Percentiles rank a stretch among this genome's conserved stretches.
Evolutionary conservation across 2,329 filamentous ascomycete genomes (phyloP).

Genomic region (Zymoseptoria tritici): DNA sequence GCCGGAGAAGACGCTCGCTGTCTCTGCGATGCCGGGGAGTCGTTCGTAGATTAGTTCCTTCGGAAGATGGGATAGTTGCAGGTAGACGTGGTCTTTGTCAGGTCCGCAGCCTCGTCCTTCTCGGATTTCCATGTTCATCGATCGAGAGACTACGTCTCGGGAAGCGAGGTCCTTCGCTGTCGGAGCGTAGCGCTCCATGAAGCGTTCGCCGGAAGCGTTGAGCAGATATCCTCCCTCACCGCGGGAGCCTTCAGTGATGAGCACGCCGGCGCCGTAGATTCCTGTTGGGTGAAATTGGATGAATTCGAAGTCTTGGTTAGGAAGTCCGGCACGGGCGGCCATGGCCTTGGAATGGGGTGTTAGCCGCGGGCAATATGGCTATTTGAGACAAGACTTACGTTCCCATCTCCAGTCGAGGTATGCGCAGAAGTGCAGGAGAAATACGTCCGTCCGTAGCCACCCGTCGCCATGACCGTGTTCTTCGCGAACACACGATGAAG

Average conservation of each 20-base stretch:
- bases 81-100: slow-evolving; percentile 42
- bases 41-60: slow-evolving; percentile 41
- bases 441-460: slow-evolving; percentile 45
- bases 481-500: slow-evolving; percentile 42
- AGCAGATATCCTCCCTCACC: slow-evolving; percentile 46
- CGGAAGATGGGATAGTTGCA: slow-evolving; percentile 43
- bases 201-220: slow-evolving; percentile 43
- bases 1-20: slow-evolving; percentile 43
- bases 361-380: too few relatives aligned
- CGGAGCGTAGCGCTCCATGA: slow-evolving; percentile 47
- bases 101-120: slow-evolving; percentile 40
- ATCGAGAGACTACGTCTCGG: slow-evolving; percentile 41
- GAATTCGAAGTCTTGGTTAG: slow-evolving; percentile 46
- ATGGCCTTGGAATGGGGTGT: slow-evolving; percentile 31
- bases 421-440: slow-evolving; percentile 45
- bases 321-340: slow-evolving; percentile 42
- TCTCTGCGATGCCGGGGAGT: slow-evolving; percentile 45
- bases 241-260: slow-evolving; percentile 45
- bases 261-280: slow-evolving; percentile 44
- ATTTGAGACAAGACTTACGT: too few relatives aligned
- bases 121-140: slow-evolving; percentile 45
- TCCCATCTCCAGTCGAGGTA: slow-evolving; percentile 45
- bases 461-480: slow-evolving; percentile 44
- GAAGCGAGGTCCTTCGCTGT: slow-evolving; percentile 45
- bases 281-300: slow-evolving; percentile 46